Evolutionary conservation across 1,139 yeast species (phyloP), one percentile per base, ranked within the genome.

Genomic region (Diutina neorugosa): DNA sequence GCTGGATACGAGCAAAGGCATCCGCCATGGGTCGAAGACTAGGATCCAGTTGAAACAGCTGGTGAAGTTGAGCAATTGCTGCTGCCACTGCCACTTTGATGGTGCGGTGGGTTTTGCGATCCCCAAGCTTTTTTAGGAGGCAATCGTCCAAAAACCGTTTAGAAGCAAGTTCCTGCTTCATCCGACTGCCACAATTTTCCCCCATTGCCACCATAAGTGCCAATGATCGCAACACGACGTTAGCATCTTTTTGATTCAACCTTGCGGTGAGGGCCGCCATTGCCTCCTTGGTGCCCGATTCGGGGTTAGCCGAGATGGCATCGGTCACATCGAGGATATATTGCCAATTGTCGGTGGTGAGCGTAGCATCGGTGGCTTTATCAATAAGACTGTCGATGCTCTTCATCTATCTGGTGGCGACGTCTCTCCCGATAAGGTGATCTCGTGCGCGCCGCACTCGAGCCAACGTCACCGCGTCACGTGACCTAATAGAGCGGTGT

Each of bases 171-270:
- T 85, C 89, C 57, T 87, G 90, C 61, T 83, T 84, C 79, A 87
- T 80, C 59, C 90, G 74, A 2, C 96, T 83, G 1, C 98, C 98
- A 69, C 98, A 91, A 65, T 93, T 93, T 66, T 91, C 96, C 0
- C 96, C 96, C 42, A 89, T 67, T 0, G 96, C 84, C 19, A 81
- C 77, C 19, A 88, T 69, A 54, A 93, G 69, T 0, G 96, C 78
- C 53, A 93, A 68, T 0, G 94, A 68, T 60, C 95, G 76, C 53
- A 91, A 70, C 31, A 88, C 81, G 1, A 86, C 85, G 65, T 91
- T 93, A 34, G 96, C 97, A 65, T 88, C 93, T 51, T 78, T 72
- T 27, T 77, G 73, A 42, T 72, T 71, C 51, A 91, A 69, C 53
- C 90, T 74, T 20, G 71, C 66, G 52, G 76, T 73, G 20, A 90